phyloP scores from a whole-genome alignment of 768 basidiomycete species.

The Megacollybia marginata region DNA sequence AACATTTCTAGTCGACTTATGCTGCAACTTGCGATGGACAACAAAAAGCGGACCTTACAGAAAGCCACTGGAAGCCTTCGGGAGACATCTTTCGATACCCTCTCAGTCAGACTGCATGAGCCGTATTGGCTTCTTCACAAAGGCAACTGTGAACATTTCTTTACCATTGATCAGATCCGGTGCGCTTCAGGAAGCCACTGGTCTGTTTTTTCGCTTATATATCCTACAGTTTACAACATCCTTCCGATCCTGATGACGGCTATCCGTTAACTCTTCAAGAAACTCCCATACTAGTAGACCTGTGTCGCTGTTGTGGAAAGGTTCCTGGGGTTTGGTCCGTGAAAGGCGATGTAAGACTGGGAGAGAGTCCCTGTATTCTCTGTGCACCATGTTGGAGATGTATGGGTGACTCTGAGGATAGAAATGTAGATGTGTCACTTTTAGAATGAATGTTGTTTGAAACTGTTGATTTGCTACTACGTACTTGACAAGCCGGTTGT shows the following conservation, averaged over 20 bases:
- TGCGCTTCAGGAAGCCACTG: conserved; percentile 14
- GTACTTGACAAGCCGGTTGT: too few relatives aligned
- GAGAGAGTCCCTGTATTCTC: conserved; percentile 70
- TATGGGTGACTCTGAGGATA: conserved; percentile 50
- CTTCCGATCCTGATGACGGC: conserved; percentile 43
- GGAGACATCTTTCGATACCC: conserved; percentile 42
- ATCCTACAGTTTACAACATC: conserved; percentile 44
- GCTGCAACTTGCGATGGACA: conserved; percentile 29
- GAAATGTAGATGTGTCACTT: conserved; percentile 42
- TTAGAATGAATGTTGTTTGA: conserved; percentile 37
- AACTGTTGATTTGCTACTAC: conserved; percentile 21
- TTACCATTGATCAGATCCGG: conserved; percentile 73
- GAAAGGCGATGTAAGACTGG: conserved; percentile 64
- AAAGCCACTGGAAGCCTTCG: conserved; percentile 36
- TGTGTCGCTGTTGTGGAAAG: conserved; percentile 64
- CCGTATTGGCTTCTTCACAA: conserved; percentile 81
- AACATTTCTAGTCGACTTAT: conserved; percentile 1
- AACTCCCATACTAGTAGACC: conserved; percentile 50
- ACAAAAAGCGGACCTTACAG: conserved; percentile 17
- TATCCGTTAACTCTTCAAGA: conserved; percentile 68
- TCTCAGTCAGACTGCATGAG: conserved; percentile 57
- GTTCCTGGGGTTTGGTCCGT: conserved; percentile 65
- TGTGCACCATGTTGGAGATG: conserved; percentile 69
- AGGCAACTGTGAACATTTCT: conserved; percentile 77
- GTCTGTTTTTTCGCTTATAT: background rate